These are phyloP conservation scores for Aspergillus pseudoviridinutans DNA, from an alignment of 2,329 filamentous ascomycete species.

Conservation along the genomic window DNA sequence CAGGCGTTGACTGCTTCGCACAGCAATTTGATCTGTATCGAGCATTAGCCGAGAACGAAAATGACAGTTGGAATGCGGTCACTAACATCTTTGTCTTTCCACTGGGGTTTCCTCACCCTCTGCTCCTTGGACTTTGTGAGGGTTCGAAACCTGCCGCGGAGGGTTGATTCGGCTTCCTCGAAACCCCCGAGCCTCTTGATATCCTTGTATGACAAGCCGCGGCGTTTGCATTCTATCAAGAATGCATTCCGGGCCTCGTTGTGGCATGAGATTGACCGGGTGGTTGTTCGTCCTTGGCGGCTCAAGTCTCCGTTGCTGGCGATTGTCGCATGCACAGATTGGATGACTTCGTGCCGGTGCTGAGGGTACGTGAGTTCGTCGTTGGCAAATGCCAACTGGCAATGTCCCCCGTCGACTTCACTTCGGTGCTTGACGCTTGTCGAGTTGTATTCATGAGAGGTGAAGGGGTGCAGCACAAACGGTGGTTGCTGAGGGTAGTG, in stretches of 20 bases:
- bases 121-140: slow-evolving; percentile 45
- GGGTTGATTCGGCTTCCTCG: slow-evolving; percentile 46
- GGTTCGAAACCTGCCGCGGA: slow-evolving; percentile 45
- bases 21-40: slow-evolving; percentile 36
- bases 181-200: slow-evolving; percentile 44
- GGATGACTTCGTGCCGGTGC: not conserved
- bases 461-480: slow-evolving; percentile 1
- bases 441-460: not conserved
- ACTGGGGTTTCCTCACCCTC: slow-evolving; percentile 44
- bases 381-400: not conserved
- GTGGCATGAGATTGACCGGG: slow-evolving; percentile 11
- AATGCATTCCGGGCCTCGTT: slow-evolving; percentile 33
- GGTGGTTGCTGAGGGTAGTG: slow-evolving; percentile 2
- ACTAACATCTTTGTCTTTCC: slow-evolving; percentile 43
- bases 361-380: not conserved
- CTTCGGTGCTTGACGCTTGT: not conserved
- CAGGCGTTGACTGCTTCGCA: slow-evolving; percentile 34
- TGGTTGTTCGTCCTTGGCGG: not conserved
- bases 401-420: not conserved
- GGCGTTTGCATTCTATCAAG: slow-evolving; percentile 38
- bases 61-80: not conserved
- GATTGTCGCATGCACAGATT: not conserved
- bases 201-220: slow-evolving; percentile 45
- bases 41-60: not conserved
- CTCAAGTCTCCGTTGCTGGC: not conserved